phyloP scores from a whole-genome alignment of 495 filamentous ascomycete genomes.

The Aspergillus ellipticus region DNA sequence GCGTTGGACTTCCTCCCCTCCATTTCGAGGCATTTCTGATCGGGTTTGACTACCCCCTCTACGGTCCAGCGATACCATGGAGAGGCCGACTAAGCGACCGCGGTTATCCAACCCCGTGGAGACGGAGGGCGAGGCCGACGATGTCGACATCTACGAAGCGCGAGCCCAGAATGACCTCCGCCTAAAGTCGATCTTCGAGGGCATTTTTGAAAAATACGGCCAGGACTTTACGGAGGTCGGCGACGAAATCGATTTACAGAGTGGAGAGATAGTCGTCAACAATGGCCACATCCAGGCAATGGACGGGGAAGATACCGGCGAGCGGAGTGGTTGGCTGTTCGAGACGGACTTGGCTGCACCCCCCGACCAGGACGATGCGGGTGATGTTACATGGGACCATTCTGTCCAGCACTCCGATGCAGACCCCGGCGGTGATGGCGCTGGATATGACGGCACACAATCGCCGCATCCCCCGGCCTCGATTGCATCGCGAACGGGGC shows the following conservation, averaged over 20 bases:
- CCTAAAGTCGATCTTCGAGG: constrained; percentile 77
- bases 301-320: constrained; percentile 43
- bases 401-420: constrained; percentile 1
- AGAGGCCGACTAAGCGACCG: constrained; percentile 55
- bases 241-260: constrained; percentile 76
- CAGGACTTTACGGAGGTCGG: constrained; percentile 76
- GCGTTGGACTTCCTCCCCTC: too few relatives aligned
- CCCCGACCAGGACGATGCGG: neutral
- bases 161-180: constrained; percentile 58
- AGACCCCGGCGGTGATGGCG: neutral
- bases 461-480: neutral
- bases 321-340: constrained; percentile 15
- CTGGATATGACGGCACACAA: neutral
- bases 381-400: neutral
- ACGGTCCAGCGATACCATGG: constrained; percentile 37
- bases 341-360: constrained; percentile 3
- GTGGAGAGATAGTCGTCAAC: constrained; percentile 75
- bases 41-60: neutral
- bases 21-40: neutral
- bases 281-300: constrained; percentile 76
- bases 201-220: constrained; percentile 84
- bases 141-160: constrained; percentile 50
- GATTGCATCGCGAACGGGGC: constrained; percentile 9
- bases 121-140: constrained; percentile 33
- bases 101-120: constrained; percentile 44